A percentile compares a stretch with the other conserved stretches of the same genome.
Conservation (phyloP, 108 stramenopile species). For the Nitzschia putrida region DNA sequence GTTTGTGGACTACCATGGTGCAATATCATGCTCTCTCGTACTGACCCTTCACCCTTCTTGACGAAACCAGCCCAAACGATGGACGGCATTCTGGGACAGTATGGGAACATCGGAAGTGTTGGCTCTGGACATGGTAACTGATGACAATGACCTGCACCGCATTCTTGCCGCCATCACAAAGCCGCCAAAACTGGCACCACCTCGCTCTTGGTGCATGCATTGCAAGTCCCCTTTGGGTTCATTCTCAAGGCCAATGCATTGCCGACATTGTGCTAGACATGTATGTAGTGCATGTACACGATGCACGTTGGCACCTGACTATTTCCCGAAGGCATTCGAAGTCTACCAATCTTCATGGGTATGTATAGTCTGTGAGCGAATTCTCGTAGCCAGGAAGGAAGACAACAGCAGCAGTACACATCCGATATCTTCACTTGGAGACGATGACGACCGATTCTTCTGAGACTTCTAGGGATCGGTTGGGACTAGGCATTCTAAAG, state of each 20-base stretch:
- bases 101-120: conserved; percentile 68
- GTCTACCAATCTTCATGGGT: conserved; percentile 40
- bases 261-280: conserved; percentile 73
- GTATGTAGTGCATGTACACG: conserved; percentile 66
- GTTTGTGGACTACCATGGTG: not conserved
- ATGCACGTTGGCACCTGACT: conserved; percentile 34
- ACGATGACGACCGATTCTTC: conserved; percentile 31
- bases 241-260: conserved; percentile 59
- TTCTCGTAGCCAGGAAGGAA: conserved; percentile 49
- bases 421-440: conserved; percentile 27
- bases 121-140: conserved; percentile 76
- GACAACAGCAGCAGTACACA: conserved; percentile 32
- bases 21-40: not conserved
- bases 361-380: conserved; percentile 58
- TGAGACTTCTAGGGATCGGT: not conserved
- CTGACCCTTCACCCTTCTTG: not conserved
- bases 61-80: conserved; percentile 56
- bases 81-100: conserved; percentile 78
- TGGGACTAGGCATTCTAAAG: no score
- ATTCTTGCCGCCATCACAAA: conserved; percentile 65
- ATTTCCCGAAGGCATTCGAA: conserved; percentile 55
- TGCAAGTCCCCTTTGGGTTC: conserved; percentile 62
- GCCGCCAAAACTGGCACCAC: conserved; percentile 55
- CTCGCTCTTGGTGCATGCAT: conserved; percentile 79
- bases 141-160: conserved; percentile 57